These are phyloP conservation scores for Sclerotinia spermophila DNA, from an alignment of 2,329 filamentous ascomycete species.

Conservation along the genomic window DNA sequence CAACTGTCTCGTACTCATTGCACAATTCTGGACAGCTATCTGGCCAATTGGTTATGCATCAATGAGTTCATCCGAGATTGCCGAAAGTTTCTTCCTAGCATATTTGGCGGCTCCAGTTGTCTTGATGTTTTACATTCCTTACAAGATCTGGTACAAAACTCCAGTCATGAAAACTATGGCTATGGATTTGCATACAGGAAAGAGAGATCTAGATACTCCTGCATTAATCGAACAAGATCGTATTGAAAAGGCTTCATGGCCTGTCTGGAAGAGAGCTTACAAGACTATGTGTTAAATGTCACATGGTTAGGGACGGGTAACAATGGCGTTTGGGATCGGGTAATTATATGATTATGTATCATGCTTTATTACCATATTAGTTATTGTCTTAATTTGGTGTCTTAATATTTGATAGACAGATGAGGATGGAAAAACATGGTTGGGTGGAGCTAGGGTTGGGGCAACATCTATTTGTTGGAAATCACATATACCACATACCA, in stretches of 20 bases:
- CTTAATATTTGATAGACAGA: neutral
- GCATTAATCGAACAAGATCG: slow-evolving; percentile 30
- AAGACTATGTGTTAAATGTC: slow-evolving; percentile 11
- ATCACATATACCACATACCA: too few species aligned
- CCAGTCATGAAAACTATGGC: slow-evolving; percentile 22
- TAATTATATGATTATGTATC: neutral
- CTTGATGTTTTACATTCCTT: slow-evolving; percentile 55
- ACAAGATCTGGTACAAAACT: slow-evolving; percentile 56
- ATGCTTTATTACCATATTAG: neutral
- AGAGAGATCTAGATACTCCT: slow-evolving; percentile 27
- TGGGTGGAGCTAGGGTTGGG: too few species aligned
- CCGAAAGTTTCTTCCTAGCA: slow-evolving; percentile 54
- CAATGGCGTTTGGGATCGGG: neutral
- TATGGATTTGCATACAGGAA: slow-evolving; percentile 32
- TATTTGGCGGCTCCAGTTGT: slow-evolving; percentile 56
- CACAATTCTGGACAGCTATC: slow-evolving; percentile 43
- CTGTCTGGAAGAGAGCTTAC: slow-evolving; percentile 31
- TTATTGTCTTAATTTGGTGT: slow-evolving; percentile 2
- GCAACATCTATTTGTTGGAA: neutral
- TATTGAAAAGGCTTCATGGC: slow-evolving; percentile 23
- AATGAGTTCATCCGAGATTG: slow-evolving; percentile 32
- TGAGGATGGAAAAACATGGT: neutral
- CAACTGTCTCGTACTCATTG: slow-evolving; percentile 43
- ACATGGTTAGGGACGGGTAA: neutral
- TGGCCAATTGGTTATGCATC: slow-evolving; percentile 46